Conservation (phyloP, 192 early-diverging fungal genomes). For the Hyaloraphidium curvatum region DNA sequence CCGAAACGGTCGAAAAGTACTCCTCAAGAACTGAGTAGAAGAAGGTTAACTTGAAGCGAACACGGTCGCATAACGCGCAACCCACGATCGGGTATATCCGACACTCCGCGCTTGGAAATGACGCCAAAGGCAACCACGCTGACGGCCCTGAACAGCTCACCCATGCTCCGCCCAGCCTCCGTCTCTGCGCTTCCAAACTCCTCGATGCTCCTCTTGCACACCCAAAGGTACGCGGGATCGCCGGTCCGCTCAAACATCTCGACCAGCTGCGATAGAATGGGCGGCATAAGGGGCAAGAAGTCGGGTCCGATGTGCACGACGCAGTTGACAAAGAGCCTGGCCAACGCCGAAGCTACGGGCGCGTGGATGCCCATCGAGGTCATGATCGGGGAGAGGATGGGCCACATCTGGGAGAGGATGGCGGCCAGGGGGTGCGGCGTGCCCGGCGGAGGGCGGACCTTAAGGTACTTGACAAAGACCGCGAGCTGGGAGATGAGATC, state of each 20-base stretch:
- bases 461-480: conserved; percentile 35
- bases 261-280: conserved; percentile 39
- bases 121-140: conserved; percentile 43
- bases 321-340: conserved; percentile 32
- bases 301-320: conserved; percentile 32
- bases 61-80: neutral
- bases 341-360: conserved; percentile 25
- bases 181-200: conserved; percentile 36
- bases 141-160: conserved; percentile 38
- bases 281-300: conserved; percentile 32
- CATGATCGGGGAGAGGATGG: conserved; percentile 39
- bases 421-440: conserved; percentile 43
- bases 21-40: conserved; percentile 4
- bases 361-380: conserved; percentile 24
- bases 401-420: conserved; percentile 51
- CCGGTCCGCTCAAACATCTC: conserved; percentile 45
- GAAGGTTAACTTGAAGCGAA: neutral
- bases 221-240: conserved; percentile 62
- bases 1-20: neutral
- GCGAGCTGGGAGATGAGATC: conserved; percentile 37
- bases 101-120: conserved; percentile 25
- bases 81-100: conserved; percentile 48
- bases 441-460: conserved; percentile 20
- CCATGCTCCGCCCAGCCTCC: conserved; percentile 23
- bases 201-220: conserved; percentile 38